A percentile compares a stretch with the other conserved stretches of the same genome.
These are phyloP conservation scores for Psilocybe tampanensis DNA, from an alignment of 768 basidiomycete species.

Conservation along the genomic window DNA sequence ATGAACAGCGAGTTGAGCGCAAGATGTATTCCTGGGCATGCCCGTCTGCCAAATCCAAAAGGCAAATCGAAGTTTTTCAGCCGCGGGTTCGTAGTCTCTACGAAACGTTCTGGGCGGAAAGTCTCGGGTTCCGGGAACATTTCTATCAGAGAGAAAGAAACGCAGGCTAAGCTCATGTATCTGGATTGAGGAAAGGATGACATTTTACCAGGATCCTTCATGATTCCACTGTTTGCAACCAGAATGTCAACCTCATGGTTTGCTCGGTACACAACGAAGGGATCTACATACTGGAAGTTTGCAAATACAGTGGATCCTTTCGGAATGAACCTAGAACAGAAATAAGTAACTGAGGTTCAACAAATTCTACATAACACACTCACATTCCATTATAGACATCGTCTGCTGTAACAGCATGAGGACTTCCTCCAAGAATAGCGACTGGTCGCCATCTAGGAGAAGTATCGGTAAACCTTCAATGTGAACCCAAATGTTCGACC, in stretches of 20 bases:
- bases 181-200: background rate
- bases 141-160: constrained; percentile 9
- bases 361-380: background rate
- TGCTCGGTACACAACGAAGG: background rate
- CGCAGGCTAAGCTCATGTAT: background rate
- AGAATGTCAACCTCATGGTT: background rate
- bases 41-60: constrained; percentile 43
- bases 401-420: constrained; percentile 39
- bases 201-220: constrained; percentile 33
- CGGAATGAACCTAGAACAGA: constrained; percentile 25
- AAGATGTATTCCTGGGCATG: constrained; percentile 39
- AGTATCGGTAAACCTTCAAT: background rate
- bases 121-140: constrained; percentile 37
- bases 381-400: constrained; percentile 41
- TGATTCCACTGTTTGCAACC: constrained; percentile 27
- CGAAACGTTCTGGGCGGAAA: constrained; percentile 43
- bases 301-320: constrained; percentile 39
- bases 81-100: constrained; percentile 31
- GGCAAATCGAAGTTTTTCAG: constrained; percentile 34
- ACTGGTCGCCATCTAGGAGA: constrained; percentile 35
- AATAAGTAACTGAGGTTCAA: background rate
- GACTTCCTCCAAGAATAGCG: constrained; percentile 34
- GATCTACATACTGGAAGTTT: constrained; percentile 28
- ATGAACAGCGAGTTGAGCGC: constrained; percentile 37
- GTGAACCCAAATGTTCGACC: background rate